Evolutionary conservation across 2,329 filamentous ascomycete species (phyloP).

Genomic region (Ophiostoma triangulosporum): DNA sequence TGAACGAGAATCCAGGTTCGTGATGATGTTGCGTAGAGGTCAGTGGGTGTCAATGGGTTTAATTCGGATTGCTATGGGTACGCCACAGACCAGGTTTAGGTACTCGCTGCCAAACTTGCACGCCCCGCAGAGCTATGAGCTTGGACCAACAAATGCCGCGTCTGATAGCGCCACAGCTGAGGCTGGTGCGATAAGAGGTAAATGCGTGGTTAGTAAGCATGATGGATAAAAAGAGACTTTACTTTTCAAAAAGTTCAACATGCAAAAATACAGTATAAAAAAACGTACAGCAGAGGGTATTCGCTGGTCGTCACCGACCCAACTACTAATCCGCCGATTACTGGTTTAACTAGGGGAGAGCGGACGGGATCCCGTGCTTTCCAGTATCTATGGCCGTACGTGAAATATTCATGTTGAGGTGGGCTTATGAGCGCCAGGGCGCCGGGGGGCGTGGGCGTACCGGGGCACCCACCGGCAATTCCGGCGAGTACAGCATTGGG

Average conservation of each 20-base stretch:
- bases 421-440: too few relatives aligned
- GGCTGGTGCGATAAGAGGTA: conserved; percentile 11
- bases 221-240: not conserved
- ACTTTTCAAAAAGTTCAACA: not conserved
- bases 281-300: too few relatives aligned
- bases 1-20: not conserved
- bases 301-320: too few relatives aligned
- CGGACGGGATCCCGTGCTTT: too few relatives aligned
- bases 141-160: conserved; percentile 16
- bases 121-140: conserved; percentile 12
- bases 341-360: too few relatives aligned
- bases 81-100: not conserved
- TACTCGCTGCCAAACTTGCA: conserved; percentile 5
- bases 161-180: conserved; percentile 8
- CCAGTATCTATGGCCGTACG: too few relatives aligned
- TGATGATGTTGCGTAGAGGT: not conserved
- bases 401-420: too few relatives aligned
- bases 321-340: too few relatives aligned
- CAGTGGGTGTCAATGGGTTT: conserved; percentile 3
- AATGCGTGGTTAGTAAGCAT: not conserved
- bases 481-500: too few relatives aligned
- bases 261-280: not conserved
- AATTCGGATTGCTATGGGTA: conserved; percentile 9
- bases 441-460: too few relatives aligned
- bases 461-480: too few relatives aligned